Conservation (phyloP, 345 rosid genomes). For the Dipteronia dyeriana region DNA sequence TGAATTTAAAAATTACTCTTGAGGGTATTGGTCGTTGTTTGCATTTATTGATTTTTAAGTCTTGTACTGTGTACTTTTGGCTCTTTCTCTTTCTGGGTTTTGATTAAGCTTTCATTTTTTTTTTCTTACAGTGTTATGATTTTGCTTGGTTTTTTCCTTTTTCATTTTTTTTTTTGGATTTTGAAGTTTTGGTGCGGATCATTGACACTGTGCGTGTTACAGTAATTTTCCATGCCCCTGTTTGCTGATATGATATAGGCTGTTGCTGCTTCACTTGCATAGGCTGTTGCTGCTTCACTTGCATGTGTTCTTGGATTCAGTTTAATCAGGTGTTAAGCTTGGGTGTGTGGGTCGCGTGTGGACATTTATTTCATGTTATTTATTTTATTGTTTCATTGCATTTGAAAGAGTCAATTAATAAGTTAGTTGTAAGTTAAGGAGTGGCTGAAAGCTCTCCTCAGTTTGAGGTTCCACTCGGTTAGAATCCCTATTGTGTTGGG, state of each 20-base stretch:
- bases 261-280: too few relatives aligned
- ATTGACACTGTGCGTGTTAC: background rate
- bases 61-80: background rate
- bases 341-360: too few relatives aligned
- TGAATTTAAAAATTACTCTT: background rate
- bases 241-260: background rate
- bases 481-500: too few relatives aligned
- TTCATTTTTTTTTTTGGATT: background rate
- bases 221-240: background rate
- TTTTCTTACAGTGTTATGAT: background rate
- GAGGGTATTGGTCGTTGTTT: constrained; percentile 14
- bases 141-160: background rate
- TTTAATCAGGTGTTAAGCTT: too few relatives aligned
- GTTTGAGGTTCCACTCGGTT: too few relatives aligned
- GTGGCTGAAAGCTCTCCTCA: too few relatives aligned
- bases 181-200: background rate
- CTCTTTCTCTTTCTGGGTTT: background rate
- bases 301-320: too few relatives aligned
- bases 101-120: background rate
- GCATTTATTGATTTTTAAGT: constrained; percentile 19
- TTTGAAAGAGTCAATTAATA: too few relatives aligned
- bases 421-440: too few relatives aligned
- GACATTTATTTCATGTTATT: too few relatives aligned
- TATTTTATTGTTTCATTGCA: too few relatives aligned
- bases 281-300: too few relatives aligned